Conservation (phyloP, 495 filamentous ascomycete species). For the Xylaria palmicola region DNA sequence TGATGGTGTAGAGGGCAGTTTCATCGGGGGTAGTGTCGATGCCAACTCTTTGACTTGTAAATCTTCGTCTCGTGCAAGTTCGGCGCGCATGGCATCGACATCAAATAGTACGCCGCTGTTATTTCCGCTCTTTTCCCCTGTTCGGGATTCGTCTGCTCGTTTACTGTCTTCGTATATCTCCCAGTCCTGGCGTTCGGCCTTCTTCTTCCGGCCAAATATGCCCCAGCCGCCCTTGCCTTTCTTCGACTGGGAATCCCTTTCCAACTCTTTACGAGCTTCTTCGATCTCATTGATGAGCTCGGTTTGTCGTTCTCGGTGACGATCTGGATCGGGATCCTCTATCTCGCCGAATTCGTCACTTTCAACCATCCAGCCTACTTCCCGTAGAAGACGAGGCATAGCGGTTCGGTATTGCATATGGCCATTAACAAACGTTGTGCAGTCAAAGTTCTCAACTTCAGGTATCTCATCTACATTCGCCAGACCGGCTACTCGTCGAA, state of each 20-base stretch:
- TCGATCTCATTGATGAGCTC: constrained; percentile 97
- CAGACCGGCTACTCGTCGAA: constrained; percentile 88
- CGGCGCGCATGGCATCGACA: constrained; percentile 87
- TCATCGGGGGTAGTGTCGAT: constrained; percentile 86
- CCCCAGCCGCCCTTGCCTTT: constrained; percentile 55
- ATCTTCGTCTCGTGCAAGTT: constrained; percentile 69
- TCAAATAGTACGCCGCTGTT: constrained; percentile 80
- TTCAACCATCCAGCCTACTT: constrained; percentile 81
- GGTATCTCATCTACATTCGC: constrained; percentile 73
- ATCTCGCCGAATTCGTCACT: constrained; percentile 96
- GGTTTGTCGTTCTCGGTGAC: constrained; percentile 80
- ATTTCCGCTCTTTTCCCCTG: constrained; percentile 44
- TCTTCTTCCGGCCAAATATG: constrained; percentile 77
- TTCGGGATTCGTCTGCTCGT: constrained; percentile 28
- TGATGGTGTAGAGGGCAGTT: constrained; percentile 49
- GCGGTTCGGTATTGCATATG: constrained; percentile 96
- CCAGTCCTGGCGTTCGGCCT: constrained; percentile 83
- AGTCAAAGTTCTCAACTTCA: constrained; percentile 85
- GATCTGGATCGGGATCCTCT: constrained; percentile 94
- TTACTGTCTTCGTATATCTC: constrained; percentile 78
- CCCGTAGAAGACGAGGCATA: constrained; percentile 82
- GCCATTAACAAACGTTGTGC: constrained; percentile 81
- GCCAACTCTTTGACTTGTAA: constrained; percentile 78
- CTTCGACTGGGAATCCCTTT: constrained; percentile 53
- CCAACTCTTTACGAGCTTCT: constrained; percentile 83